Conservation (phyloP, 164 flowering plant genomes). For the Vitis vinifera region ASM3070453v1 NC_081822.1:32839501-32840000, state of each 20-base stretch:
- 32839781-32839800: no score
- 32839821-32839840: not conserved
- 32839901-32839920: not conserved
- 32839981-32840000: no score
- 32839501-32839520: not conserved
- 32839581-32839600: not conserved
- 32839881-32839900: not conserved
- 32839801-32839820: no score
- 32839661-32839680: no score
- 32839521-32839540: not conserved
- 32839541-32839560: not conserved
- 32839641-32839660: not conserved
- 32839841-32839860: not conserved
- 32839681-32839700: no score
- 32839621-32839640: not conserved
- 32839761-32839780: no score
- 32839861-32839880: constrained; percentile 5
- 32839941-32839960: no score
- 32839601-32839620: constrained; percentile 3
- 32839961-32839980: no score
- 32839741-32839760: no score
- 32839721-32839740: no score
- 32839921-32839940: no score
- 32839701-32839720: no score
- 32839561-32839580: not conserved